Base-by-base conservation (phyloP, 371 early-diverging fungal genomes). In the Saksenaea oblongispora region DNA sequence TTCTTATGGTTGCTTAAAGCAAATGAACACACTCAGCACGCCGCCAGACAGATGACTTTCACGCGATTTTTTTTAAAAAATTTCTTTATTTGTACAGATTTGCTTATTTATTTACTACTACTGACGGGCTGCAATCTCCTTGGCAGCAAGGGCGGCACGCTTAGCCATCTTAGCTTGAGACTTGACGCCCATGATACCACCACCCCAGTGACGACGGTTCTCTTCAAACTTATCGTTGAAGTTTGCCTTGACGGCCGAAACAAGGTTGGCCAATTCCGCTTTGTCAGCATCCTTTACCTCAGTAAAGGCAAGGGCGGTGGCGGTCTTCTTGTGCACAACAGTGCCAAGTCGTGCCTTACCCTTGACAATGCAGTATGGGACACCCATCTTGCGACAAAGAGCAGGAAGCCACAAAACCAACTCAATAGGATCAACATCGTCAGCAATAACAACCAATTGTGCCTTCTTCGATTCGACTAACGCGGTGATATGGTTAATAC, bases 331-430 rank as follows among this genome's bases (percentile, higher is more conserved):
- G 93, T 99, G 96, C 63, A 99, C 98, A 56, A 99, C 89, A 60
- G 93, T 90, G 72, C 99, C 99, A 69, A 99, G 92, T 72, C 95
- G 91, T 74, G 93, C 87, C 89, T 99, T 98, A 74, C 91, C 88
- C 91, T 98, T 96, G 75, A 99, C 97, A 76, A 99, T 97, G 85
- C 89, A 90, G 92, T 99, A 99, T 59, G 99, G 98, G 80, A 99
- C 90, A 70, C 97, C 98, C 99, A 99, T 98, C 94, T 99, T 99
- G 82, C 97, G 97, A 91, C 99, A 99, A 54, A 99, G 94, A 62
- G 99, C 98, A 58, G 99, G 99, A 71, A 99, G 88, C 95, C 96
- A 99, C 65, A 99, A 73, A 63, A 99, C 99, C 62, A 99, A 73
- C 80, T 99, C 99, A 79, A 99, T 96, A 66, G 99, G 99, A 85